Percentiles rank a stretch among this genome's conserved stretches.
phyloP scores from a whole-genome alignment of 768 basidiomycete genomes.

The Russula sp. region DNA sequence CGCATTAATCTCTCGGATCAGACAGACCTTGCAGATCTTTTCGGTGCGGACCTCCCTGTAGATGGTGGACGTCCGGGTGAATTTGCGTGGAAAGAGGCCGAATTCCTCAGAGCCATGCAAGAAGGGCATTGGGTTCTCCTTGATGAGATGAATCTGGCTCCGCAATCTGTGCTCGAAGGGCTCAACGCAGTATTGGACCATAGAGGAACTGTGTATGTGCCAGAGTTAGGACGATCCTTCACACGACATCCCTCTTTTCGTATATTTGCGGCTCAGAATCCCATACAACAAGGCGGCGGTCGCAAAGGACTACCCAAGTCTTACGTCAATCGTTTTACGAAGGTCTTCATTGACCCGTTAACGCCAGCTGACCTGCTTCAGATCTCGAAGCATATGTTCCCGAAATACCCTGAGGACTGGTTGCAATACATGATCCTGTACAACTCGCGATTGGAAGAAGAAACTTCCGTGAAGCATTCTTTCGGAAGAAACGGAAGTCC shows the following conservation, averaged over 20 bases:
- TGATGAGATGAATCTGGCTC: constrained; percentile 98
- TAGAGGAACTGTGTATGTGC: constrained; percentile 90
- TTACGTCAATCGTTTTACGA: constrained; percentile 97
- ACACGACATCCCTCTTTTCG: constrained; percentile 87
- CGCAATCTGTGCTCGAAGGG: constrained; percentile 94
- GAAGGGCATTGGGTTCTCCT: constrained; percentile 97
- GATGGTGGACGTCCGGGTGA: constrained; percentile 88
- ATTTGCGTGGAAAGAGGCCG: constrained; percentile 96
- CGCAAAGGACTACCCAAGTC: constrained; percentile 97
- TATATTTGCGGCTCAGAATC: constrained; percentile 97
- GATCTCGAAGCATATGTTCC: constrained; percentile 73
- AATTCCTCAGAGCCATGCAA: constrained; percentile 89
- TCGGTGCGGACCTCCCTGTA: constrained; percentile 92
- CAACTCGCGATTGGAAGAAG: constrained; percentile 64
- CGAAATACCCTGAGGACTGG: constrained; percentile 45
- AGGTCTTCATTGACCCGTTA: constrained; percentile 88
- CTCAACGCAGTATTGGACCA: constrained; percentile 95
- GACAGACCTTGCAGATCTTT: constrained; percentile 92
- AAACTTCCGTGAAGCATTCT: constrained; percentile 52
- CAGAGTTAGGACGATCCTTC: constrained; percentile 89
- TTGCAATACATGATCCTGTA: constrained; percentile 76
- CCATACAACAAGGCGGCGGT: constrained; percentile 91
- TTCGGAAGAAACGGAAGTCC: constrained; percentile 82
- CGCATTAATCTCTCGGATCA: constrained; percentile 98
- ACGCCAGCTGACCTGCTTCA: constrained; percentile 67